A percentile compares a stretch with the other conserved stretches of the same genome.
Evolutionary conservation across 169 alveolate species (phyloP).

Genomic region (Plasmodium gaboni): DNA sequence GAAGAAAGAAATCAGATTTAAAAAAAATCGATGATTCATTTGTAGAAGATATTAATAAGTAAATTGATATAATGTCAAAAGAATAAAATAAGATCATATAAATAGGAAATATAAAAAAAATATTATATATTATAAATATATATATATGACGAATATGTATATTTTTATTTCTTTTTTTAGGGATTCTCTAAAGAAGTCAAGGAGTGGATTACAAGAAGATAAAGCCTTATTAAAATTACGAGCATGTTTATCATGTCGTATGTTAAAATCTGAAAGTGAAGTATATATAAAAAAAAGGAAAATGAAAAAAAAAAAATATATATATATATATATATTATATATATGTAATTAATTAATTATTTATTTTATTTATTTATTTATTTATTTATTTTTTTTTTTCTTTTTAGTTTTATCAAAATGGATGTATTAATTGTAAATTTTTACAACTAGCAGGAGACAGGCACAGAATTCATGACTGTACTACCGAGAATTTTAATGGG

Average conservation of each 20-base stretch:
- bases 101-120: neutral
- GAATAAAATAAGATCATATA: neutral
- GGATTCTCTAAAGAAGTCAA: slow-evolving; percentile 35
- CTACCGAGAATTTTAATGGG: slow-evolving; percentile 89
- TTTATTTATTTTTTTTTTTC: neutral
- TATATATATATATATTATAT: neutral
- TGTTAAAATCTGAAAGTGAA: slow-evolving; percentile 88
- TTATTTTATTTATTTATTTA: too few species aligned
- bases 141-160: neutral
- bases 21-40: slow-evolving; percentile 60
- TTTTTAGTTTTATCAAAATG: slow-evolving; percentile 89
- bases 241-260: slow-evolving; percentile 90
- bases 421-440: slow-evolving; percentile 91
- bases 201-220: slow-evolving; percentile 26
- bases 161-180: neutral
- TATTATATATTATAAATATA: neutral
- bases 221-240: slow-evolving; percentile 80
- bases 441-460: slow-evolving; percentile 92
- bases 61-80: neutral
- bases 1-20: slow-evolving; percentile 55
- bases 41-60: slow-evolving; percentile 18
- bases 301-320: neutral
- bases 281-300: slow-evolving; percentile 31
- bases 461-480: slow-evolving; percentile 88
- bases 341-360: too few species aligned